A percentile compares a stretch with the other conserved stretches of the same genome.
Evolutionary conservation across 2,329 filamentous ascomycete species (phyloP).

Genomic region (Coniochaeta hoffmannii): DNA sequence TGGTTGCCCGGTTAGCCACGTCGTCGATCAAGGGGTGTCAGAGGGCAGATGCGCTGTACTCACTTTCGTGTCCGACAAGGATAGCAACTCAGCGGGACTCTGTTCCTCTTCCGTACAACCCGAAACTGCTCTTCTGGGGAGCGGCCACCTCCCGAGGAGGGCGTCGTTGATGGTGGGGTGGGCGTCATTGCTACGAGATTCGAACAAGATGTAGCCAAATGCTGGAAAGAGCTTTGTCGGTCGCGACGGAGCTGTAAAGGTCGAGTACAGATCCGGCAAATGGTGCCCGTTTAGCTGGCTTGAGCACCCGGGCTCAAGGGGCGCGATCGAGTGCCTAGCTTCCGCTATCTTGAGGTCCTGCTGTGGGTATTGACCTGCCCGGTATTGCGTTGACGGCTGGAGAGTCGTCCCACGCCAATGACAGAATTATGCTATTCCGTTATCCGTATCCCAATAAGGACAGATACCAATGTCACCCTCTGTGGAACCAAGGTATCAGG

Average conservation of each 20-base stretch:
- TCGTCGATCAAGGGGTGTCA: neutral
- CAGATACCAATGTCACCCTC: too few relatives aligned
- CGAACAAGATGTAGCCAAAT: neutral
- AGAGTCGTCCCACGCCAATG: neutral
- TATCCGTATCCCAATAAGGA: neutral
- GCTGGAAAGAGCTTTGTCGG: too few relatives aligned
- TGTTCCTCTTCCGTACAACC: conserved; percentile 85
- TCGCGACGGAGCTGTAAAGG: too few relatives aligned
- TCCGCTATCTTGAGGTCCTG: too few relatives aligned
- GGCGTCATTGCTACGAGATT: conserved; percentile 53
- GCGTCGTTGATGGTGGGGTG: conserved; percentile 70
- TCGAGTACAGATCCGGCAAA: too few relatives aligned
- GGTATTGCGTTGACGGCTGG: neutral
- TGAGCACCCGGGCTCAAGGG: too few relatives aligned
- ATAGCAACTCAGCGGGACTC: conserved; percentile 84
- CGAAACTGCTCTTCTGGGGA: conserved; percentile 83
- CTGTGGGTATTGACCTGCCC: too few relatives aligned
- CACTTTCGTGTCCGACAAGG: conserved; percentile 90
- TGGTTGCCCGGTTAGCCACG: neutral
- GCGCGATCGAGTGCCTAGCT: too few relatives aligned
- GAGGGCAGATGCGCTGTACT: conserved; percentile 19
- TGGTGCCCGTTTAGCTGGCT: too few relatives aligned
- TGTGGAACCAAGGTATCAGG: too few relatives aligned
- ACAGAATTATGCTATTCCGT: neutral
- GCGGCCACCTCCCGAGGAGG: conserved; percentile 60